Base-by-base conservation (phyloP, 805 yeast species). In the Kregervanrija fluxuum region DNA sequence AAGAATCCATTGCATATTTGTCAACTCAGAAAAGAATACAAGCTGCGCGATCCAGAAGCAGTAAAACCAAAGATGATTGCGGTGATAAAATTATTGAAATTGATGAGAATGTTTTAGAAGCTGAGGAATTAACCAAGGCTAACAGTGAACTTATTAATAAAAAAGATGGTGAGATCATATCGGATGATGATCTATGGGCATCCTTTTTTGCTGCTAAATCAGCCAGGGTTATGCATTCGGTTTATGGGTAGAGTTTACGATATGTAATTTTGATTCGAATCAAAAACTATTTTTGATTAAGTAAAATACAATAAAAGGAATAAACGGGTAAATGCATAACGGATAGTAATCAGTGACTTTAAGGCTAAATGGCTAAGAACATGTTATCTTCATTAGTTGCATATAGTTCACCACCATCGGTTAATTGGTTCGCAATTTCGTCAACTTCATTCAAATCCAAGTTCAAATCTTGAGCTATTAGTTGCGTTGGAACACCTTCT, bases 1-100 rank as follows among this genome's bases (percentile, higher is more conserved):
- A 93, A 61, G 96, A 91, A 58, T 82, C 87, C 38, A 85, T 93
- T 38, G 76, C 87, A 32, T 64, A 77, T n/a, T 60, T 84, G 43
- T 74, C 88, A 0, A 79, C 89, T 0, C 71, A 75, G 47, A 79
- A 77, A 52, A 66, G 93, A 40, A 52, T 81, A 11, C 68, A 44
- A 68, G 46, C 69, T 68, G 50, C 55, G 65, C 40, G 59, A 59
- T 9, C 51, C 64, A 54, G 33, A 56, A 54, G 22, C 33, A 33
- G 33, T 54, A 13, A 40, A 12, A 45, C 59, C 50, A 35, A 40
- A n/a, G 45, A 37, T 17, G 38, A 30, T 5, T 39, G 11, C 3
- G 30, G 35, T 42, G 53, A 50, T 14, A 53, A 40, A 35, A 38
- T 28, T 34, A 49, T 40, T 11, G 51, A 50, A 22, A 55, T 64